These are phyloP conservation scores for Chlorella ohadii DNA, from an alignment of 139 green algal species.

Conservation along the genomic window DNA sequence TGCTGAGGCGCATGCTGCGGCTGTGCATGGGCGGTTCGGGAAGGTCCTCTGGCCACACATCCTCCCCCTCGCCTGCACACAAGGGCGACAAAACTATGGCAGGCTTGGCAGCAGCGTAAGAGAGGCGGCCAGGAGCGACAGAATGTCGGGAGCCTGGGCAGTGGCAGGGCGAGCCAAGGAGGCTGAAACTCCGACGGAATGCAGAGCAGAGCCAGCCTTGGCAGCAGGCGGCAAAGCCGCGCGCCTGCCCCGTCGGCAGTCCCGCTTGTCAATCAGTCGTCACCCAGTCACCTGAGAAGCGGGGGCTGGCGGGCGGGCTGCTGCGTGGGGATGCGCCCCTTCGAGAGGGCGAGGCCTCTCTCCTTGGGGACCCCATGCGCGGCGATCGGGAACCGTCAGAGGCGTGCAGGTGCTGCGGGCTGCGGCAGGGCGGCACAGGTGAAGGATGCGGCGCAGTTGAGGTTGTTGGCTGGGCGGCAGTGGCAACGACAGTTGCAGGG, in stretches of 20 bases:
- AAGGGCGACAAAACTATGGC: too few species aligned
- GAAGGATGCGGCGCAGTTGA: too few species aligned
- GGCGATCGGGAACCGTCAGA: background rate
- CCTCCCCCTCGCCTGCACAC: conserved; percentile 7
- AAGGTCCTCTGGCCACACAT: conserved; percentile 6
- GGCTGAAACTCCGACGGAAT: too few species aligned
- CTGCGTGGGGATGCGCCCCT: background rate
- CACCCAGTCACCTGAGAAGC: conserved; percentile 6
- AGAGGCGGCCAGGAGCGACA: too few species aligned
- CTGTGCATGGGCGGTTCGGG: background rate
- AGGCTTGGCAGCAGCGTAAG: background rate
- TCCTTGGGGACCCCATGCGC: background rate
- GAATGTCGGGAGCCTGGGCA: too few species aligned
- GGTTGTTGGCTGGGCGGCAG: too few species aligned
- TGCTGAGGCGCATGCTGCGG: background rate
- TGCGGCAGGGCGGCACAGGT: background rate
- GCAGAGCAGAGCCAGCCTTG: too few species aligned
- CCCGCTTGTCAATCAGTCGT: too few species aligned
- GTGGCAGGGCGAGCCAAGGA: too few species aligned
- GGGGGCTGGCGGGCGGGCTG: conserved; percentile 6
- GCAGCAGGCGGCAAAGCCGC: too few species aligned
- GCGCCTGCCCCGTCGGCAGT: too few species aligned
- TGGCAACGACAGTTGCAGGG: too few species aligned
- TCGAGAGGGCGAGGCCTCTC: background rate
- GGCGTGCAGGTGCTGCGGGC: conserved; percentile 33